Conservation (phyloP, 495 filamentous ascomycete genomes). For the Aspergillus wentii region DNA sequence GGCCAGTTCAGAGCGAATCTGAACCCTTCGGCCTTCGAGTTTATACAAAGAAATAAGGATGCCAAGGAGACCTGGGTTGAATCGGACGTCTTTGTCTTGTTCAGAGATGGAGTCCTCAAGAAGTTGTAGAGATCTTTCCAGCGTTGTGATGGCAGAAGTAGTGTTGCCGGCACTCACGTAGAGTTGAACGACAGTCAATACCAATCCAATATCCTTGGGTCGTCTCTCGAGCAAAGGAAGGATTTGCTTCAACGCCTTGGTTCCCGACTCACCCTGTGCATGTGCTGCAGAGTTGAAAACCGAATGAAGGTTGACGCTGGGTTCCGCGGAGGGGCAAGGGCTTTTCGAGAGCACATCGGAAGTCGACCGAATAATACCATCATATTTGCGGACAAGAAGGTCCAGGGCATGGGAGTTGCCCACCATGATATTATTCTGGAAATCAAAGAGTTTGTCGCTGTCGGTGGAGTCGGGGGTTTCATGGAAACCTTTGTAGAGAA, state of each 20-base stretch:
- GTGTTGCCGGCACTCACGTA: slow-evolving; percentile 73
- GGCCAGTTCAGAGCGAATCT: slow-evolving; percentile 65
- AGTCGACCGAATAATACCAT: slow-evolving; percentile 65
- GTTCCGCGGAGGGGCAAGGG: slow-evolving; percentile 49
- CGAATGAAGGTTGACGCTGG: slow-evolving; percentile 58
- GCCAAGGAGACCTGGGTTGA: slow-evolving; percentile 82
- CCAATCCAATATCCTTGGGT: slow-evolving; percentile 77
- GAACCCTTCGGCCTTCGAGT: slow-evolving; percentile 67
- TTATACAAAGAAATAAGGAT: slow-evolving; percentile 77
- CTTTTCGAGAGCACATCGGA: slow-evolving; percentile 49
- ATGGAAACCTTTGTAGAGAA: slow-evolving; percentile 64
- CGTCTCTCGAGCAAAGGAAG: slow-evolving; percentile 69
- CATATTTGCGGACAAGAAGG: slow-evolving; percentile 73
- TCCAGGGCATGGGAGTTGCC: slow-evolving; percentile 69
- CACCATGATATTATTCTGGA: slow-evolving; percentile 62
- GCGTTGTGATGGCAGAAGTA: slow-evolving; percentile 64
- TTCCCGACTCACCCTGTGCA: slow-evolving; percentile 56
- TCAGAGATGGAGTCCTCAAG: slow-evolving; percentile 64
- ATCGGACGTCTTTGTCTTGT: slow-evolving; percentile 64
- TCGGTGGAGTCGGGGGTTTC: slow-evolving; percentile 50
- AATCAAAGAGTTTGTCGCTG: slow-evolving; percentile 71
- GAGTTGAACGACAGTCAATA: slow-evolving; percentile 79
- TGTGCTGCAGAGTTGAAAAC: slow-evolving; percentile 79
- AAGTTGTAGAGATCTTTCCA: slow-evolving; percentile 68
- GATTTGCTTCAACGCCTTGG: slow-evolving; percentile 67